Percentiles rank a stretch among this genome's conserved stretches.
These are phyloP conservation scores for Rubroboletus satanas DNA, from an alignment of 768 basidiomycete species.

Conservation along the genomic window DNA sequence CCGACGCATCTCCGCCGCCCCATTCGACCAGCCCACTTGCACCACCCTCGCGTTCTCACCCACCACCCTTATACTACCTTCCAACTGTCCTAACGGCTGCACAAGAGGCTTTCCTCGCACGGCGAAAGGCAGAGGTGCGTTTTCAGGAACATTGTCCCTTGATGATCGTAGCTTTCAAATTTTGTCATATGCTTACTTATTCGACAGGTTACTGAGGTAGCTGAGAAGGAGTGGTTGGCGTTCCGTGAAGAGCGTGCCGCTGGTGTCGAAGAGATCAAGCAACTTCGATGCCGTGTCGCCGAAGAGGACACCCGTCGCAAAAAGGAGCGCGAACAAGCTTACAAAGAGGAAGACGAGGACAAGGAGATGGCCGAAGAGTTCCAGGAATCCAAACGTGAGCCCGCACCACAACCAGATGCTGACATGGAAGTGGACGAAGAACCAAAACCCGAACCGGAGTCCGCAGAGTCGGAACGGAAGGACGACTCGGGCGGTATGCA, in stretches of 20 bases:
- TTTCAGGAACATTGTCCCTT: not conserved
- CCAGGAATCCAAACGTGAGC: slow-evolving; percentile 16
- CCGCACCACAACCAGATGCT: slow-evolving; percentile 21
- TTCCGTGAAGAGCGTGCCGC: slow-evolving; percentile 59
- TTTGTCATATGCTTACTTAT: slow-evolving; percentile 2
- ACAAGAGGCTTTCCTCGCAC: slow-evolving; percentile 64
- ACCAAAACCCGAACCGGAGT: slow-evolving; percentile 34
- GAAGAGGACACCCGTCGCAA: slow-evolving; percentile 57
- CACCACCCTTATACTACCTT: slow-evolving; percentile 74
- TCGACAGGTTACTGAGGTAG: slow-evolving; percentile 53
- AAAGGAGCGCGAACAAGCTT: slow-evolving; percentile 37
- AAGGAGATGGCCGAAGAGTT: slow-evolving; percentile 35
- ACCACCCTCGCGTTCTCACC: slow-evolving; percentile 58
- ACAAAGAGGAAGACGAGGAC: slow-evolving; percentile 30
- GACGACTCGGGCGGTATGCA: slow-evolving; percentile 52
- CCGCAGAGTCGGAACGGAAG: slow-evolving; percentile 44
- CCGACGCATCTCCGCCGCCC: slow-evolving; percentile 30
- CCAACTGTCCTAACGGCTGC: slow-evolving; percentile 63
- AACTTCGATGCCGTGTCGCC: slow-evolving; percentile 59
- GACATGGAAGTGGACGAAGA: slow-evolving; percentile 36
- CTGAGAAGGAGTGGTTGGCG: slow-evolving; percentile 63
- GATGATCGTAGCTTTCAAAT: not conserved
- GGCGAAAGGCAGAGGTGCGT: slow-evolving; percentile 61
- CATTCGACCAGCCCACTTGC: slow-evolving; percentile 37
- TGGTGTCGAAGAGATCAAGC: slow-evolving; percentile 59